Evolutionary conservation across 2,329 filamentous ascomycete species (phyloP), one percentile per base, ranked within the genome.

Genomic region (Chaetomium olivaceum): DNA sequence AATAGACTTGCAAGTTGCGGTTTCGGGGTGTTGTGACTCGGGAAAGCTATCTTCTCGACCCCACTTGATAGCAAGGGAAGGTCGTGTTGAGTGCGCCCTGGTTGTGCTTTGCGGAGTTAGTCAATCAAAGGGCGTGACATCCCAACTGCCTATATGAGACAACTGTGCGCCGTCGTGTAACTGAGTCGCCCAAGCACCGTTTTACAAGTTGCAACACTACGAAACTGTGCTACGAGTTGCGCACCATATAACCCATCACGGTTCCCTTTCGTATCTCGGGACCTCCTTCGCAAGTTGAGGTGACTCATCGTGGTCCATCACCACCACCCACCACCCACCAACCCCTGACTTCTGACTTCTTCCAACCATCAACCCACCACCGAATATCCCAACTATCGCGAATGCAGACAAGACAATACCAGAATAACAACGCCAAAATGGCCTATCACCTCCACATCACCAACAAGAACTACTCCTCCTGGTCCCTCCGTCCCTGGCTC

Each of bases 401-500:
- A 4, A 19, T n/a, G 39, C 16, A 43, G 4, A 43, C 39, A 7
- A n/a, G 8, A 59, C 43, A 60, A 51, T 12, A 33, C n/a, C 16
- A 23, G 58, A 19, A 33, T 2, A 33, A 4, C 31, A 33, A 33
- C 31, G 9, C 6, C 21, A 68, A 61, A 48, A 80, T 80, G 78
- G 67, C 72, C 51, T 78, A 77, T 69, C 72, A 75, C 16, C 78
- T 81, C 62, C 78, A 76, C 71, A 79, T 81, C 68, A 78, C 75
- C 31, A 80, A 80, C 70, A 81, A 80, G 61, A 79, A 80, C 67
- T 81, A 81, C 72, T 80, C 78, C 2, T 80, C 79, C 23, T 81
- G 80, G 80, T 81, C 80, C 58, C 77, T 81, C 75, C 76, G 80
- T 46, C 77, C 79, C 2, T 81, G 79, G 80, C 76, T 83, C 9